phyloP scores from a whole-genome alignment of 495 filamentous ascomycete species.

The Tetracladium setigerum region DNA sequence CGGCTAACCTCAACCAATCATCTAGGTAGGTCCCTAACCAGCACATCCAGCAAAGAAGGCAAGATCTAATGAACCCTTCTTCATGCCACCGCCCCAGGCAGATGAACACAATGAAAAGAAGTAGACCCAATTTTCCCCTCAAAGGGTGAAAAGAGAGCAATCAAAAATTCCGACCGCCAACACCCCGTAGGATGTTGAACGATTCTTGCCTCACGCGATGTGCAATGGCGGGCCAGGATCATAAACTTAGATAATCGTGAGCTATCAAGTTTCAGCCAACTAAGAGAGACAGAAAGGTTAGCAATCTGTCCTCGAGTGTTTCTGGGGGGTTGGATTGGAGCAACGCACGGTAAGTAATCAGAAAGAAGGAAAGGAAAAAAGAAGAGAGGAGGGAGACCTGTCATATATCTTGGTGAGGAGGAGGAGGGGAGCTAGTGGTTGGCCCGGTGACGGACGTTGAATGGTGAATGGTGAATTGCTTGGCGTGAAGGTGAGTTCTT shows the following conservation, averaged over 20 bases:
- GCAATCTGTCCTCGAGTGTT: too few relatives aligned
- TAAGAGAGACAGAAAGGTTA: too few relatives aligned
- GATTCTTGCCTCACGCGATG: constrained; percentile 56
- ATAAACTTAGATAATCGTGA: constrained; percentile 48
- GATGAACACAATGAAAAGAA: constrained; percentile 44
- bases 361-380: constrained; percentile 31
- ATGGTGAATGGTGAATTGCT: too few relatives aligned
- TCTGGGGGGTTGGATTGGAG: too few relatives aligned
- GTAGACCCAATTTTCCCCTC: background rate
- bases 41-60: constrained; percentile 15
- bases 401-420: background rate
- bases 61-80: constrained; percentile 30
- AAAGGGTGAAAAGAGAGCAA: constrained; percentile 30
- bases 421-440: background rate
- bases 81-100: constrained; percentile 38
- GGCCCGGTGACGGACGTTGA: too few relatives aligned
- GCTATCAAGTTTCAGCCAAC: constrained; percentile 54
- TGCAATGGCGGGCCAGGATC: constrained; percentile 66
- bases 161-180: constrained; percentile 63
- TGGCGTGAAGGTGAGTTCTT: too few relatives aligned
- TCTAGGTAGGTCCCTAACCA: background rate
- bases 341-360: constrained; percentile 80
- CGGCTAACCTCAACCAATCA: constrained; percentile 8
- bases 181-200: constrained; percentile 62
- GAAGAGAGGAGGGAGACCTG: constrained; percentile 1